Base-by-base conservation (phyloP, 176 grass and related monocot species). In the Ensete glaucum region DNA sequence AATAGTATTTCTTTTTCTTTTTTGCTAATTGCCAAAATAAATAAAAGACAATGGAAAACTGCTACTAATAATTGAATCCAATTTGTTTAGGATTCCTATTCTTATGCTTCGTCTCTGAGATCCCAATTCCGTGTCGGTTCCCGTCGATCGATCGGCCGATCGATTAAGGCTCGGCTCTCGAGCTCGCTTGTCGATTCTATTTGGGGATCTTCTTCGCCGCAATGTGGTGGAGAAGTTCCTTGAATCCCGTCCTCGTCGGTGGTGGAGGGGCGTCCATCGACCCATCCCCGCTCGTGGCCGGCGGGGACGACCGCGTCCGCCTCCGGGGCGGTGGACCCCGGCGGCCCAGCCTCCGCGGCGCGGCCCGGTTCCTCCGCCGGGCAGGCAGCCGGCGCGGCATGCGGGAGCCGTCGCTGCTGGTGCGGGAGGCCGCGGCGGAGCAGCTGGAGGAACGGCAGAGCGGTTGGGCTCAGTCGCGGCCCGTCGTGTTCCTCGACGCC, bases 401-500 rank as follows among this genome's bases (percentile, higher is more conserved):
- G n/a, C 58, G 55, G 51, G 62, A 54, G 20, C 80, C 57, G 49
- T 80, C 85, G 49, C 17, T 57, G 1, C 23, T 76, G 27, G 60
- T 76, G 53, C 77, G 77, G 53, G 76, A 79, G 19, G 50, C 83
- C 13, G 78, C 78, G 16, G 75, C 73, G 21, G 78, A 76, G 55
- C 81, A 76, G 67, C 53, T 72, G 72, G 78, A 80, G 69, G 83
- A 85, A 19, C 72, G 83, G 62, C 80, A 65, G 51, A 83, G 73
- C 21, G 85, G 71, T 1, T 78, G 67, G 78, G 62, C 69, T 3
- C 73, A 69, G 19, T 81, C 78, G 19, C 76, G 80, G 10, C 69
- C 75, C 14, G 85, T 87, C 52, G 79, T 82, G 21, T 67, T 80
- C 27, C 75, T 86, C 56, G 83, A 83, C 63, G 69, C 76, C n/a